A percentile compares a stretch with the other conserved stretches of the same genome.
phyloP scores from a whole-genome alignment of 176 grass and related monocot species.

The Tuctoria greenei region DNA sequence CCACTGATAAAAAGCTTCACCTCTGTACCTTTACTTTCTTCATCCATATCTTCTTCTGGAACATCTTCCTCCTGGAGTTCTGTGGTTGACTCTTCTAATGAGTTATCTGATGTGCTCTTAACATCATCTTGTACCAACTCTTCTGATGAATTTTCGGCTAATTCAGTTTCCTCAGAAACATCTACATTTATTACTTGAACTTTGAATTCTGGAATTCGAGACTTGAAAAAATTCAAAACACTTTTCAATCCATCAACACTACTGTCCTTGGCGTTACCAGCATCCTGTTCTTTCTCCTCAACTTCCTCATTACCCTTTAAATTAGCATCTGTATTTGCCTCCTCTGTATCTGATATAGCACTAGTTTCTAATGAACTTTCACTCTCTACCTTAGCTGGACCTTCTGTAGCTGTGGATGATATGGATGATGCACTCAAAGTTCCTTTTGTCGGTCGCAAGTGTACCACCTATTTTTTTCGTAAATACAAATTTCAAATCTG shows the following conservation, averaged over 20 bases:
- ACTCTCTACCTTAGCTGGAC: constrained; percentile 36
- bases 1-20: constrained; percentile 83
- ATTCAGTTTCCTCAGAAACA: constrained; percentile 56
- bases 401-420: constrained; percentile 35
- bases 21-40: constrained; percentile 58
- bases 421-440: constrained; percentile 42
- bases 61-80: constrained; percentile 57
- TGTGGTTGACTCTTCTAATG: constrained; percentile 35
- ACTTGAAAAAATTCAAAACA: constrained; percentile 74
- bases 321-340: constrained; percentile 37
- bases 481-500: constrained; percentile 49
- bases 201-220: constrained; percentile 77
- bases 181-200: constrained; percentile 62
- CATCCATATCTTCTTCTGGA: constrained; percentile 47
- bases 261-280: constrained; percentile 47
- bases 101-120: constrained; percentile 51
- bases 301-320: constrained; percentile 40
- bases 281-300: constrained; percentile 46
- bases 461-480: constrained; percentile 70
- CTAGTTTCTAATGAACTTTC: constrained; percentile 36
- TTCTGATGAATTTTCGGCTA: constrained; percentile 48
- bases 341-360: constrained; percentile 35
- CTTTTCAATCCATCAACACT: constrained; percentile 61
- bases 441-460: constrained; percentile 66
- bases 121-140: constrained; percentile 63